These are phyloP conservation scores for Abrus pulchellus DNA, from an alignment of 306 rosid genomes.

Conservation along the genomic window DNA sequence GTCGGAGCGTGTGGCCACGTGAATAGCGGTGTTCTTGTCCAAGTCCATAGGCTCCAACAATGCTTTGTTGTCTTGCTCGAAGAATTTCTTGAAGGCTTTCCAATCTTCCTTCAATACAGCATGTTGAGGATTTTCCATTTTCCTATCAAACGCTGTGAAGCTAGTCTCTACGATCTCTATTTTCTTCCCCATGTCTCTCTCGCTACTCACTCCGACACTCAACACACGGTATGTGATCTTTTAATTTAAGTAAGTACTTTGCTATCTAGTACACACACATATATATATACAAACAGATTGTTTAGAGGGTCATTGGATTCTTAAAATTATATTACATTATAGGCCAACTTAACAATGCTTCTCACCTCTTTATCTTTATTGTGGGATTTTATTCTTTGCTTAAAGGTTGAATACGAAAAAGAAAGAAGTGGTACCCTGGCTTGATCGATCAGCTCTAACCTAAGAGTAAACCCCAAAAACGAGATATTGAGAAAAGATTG, in stretches of 20 bases:
- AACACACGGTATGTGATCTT: not conserved
- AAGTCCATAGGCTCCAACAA: conserved; percentile 21
- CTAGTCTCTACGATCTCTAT: not conserved
- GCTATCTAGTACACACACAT: too few relatives aligned
- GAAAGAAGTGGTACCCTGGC: too few relatives aligned
- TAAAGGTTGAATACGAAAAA: too few relatives aligned
- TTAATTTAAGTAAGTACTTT: not conserved
- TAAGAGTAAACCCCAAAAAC: too few relatives aligned
- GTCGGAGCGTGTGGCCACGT: not conserved
- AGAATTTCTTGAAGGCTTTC: conserved; percentile 14
- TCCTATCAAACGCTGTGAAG: not conserved
- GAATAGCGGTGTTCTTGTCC: conserved; percentile 10
- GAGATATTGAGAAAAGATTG: too few relatives aligned
- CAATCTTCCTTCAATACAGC: not conserved
- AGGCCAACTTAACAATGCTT: too few relatives aligned
- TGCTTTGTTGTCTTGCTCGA: not conserved
- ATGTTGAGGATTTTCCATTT: conserved; percentile 13
- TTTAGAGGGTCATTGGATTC: too few relatives aligned
- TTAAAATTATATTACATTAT: too few relatives aligned
- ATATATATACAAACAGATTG: too few relatives aligned
- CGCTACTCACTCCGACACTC: not conserved
- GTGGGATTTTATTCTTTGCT: too few relatives aligned
- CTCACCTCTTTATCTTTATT: too few relatives aligned
- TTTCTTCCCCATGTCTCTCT: not conserved
- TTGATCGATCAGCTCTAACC: too few relatives aligned